Evolutionary conservation across 1,284 basidiomycete species (phyloP), one percentile per base, ranked within the genome.

Genomic region (Taiwanofungus camphoratus): DNA sequence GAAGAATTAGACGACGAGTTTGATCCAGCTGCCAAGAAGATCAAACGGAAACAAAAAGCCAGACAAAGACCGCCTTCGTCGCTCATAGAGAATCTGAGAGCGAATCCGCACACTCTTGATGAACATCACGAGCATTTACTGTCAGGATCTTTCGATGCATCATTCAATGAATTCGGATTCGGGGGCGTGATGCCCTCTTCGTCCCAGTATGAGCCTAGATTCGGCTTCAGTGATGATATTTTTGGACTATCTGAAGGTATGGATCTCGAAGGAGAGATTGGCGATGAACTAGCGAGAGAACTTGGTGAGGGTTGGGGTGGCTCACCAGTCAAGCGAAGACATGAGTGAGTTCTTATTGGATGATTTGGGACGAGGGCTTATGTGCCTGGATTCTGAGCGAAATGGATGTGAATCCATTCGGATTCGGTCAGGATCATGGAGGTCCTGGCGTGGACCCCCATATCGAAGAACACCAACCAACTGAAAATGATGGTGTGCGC

Each of bases 271-370:
- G 76, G 70, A 4, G 74, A 66, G 13, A 62, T 84, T 15, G 79
- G 74, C 2, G 84, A 86, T 33, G 86, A 88, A 51, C 64, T 88
- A 20, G 82, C 79, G 3, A 70, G 69, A 49, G 86, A 88, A 53
- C 67, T 88, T 3, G 86, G 84, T 24, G 77, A 78, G 52, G 79
- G 71, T 20, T 88, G 86, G 85, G 76, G 69, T 22, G 57, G 36
- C 1, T 50, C 50, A 15, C 49, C 48, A 18, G 24, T 21, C 12
- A 34, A 42, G 12, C 18, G 5, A 5, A 16, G 19, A 11, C 16
- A 29, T 1, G 44, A 29, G 47, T 45, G 24, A 31, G 42, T 37
- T 11, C n/a, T 0, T 11, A n/a, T n/a, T 13, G 3, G 19, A n/a
- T n/a, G n/a, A n/a, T n/a, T n/a, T n/a, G n/a, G n/a, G n/a, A n/a